phyloP scores from a whole-genome alignment of 228 moss, liverwort and hornwort species.

The Sphagnum magellanicum region DNA sequence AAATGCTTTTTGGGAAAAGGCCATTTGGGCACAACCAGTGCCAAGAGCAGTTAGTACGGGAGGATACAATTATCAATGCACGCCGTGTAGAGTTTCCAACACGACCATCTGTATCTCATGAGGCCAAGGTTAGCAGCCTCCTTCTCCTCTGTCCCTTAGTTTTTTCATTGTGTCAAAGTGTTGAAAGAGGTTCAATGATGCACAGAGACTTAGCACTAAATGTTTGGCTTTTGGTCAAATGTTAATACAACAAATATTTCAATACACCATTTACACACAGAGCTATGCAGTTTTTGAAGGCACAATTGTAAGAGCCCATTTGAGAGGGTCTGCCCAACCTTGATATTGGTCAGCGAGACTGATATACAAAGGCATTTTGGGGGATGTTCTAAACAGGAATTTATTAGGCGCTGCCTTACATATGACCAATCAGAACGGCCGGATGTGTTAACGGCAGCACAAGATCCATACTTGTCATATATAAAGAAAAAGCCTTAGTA shows the following conservation, averaged over 20 bases:
- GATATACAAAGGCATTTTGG: not conserved
- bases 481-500: conserved; percentile 69
- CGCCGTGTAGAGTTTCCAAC: conserved; percentile 88
- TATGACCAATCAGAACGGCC: conserved; percentile 85
- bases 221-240: too few species aligned
- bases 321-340: too few species aligned
- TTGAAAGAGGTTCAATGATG: too few species aligned
- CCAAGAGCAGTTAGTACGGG: conserved; percentile 90
- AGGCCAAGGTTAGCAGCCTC: conserved; percentile 65
- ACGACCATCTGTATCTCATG: conserved; percentile 75
- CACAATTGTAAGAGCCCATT: too few species aligned
- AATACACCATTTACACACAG: too few species aligned
- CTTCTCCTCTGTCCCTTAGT: too few species aligned
- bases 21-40: conserved; percentile 91
- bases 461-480: conserved; percentile 84
- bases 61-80: conserved; percentile 92
- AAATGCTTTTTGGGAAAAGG: conserved; percentile 90
- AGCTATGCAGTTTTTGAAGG: too few species aligned
- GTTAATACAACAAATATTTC: too few species aligned
- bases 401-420: conserved; percentile 82
- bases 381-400: conserved; percentile 36
- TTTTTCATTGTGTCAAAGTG: too few species aligned
- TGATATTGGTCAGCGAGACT: too few species aligned
- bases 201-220: too few species aligned
- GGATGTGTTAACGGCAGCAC: conserved; percentile 82